These are phyloP conservation scores for Eudorina sp. DNA, from an alignment of 139 green algal genomes.

Conservation along the genomic window DNA sequence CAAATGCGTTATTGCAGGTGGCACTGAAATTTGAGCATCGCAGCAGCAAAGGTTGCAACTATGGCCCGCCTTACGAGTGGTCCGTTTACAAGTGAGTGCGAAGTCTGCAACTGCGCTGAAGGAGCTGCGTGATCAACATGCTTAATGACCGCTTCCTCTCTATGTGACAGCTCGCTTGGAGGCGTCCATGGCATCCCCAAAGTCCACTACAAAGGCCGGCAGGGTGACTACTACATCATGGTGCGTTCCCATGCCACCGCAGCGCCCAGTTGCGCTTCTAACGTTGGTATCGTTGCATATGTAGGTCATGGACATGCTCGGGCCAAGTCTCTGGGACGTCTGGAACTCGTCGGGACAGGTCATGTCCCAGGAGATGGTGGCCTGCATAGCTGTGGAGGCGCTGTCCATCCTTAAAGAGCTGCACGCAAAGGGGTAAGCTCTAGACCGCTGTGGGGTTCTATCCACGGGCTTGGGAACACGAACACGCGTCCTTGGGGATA, in stretches of 20 bases:
- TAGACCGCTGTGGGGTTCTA: neutral
- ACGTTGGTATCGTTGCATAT: no score
- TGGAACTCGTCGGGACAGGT: constrained; percentile 96
- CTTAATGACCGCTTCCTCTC: no score
- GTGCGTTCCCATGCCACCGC: constrained; percentile 76
- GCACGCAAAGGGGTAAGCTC: constrained; percentile 90
- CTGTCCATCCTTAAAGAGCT: constrained; percentile 98
- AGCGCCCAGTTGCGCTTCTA: neutral
- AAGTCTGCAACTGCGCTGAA: neutral
- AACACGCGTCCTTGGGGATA: no score
- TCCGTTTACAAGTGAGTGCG: constrained; percentile 93
- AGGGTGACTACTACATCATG: constrained; percentile 99
- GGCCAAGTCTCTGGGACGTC: constrained; percentile 97
- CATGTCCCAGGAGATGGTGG: constrained; percentile 99
- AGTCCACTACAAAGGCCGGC: constrained; percentile 97
- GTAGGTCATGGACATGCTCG: constrained; percentile 98
- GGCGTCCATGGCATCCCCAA: constrained; percentile 91
- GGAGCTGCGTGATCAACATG: neutral
- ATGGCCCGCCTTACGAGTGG: constrained; percentile 99
- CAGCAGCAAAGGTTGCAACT: constrained; percentile 98
- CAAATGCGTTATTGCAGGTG: constrained; percentile 72
- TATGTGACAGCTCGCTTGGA: constrained; percentile 74
- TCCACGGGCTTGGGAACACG: constrained; percentile 15
- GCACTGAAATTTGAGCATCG: constrained; percentile 98
- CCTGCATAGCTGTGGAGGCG: constrained; percentile 97